These are phyloP conservation scores for Calonectria hongkongensis DNA, from an alignment of 2,329 filamentous ascomycete species.

Conservation along the genomic window DNA sequence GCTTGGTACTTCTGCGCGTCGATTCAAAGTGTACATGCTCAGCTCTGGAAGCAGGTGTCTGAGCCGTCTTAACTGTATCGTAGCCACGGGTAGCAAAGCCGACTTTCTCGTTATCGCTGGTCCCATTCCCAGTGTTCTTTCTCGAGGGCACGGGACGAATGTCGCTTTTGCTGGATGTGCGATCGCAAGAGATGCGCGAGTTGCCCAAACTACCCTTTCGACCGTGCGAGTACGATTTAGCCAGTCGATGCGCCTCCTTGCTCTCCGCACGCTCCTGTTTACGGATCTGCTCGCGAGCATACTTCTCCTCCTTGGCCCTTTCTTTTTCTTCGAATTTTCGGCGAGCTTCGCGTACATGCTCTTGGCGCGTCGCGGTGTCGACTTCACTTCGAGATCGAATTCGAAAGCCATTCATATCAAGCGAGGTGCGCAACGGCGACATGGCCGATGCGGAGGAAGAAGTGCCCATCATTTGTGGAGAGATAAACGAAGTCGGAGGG, in stretches of 20 bases:
- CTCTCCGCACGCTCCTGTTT: conserved; percentile 75
- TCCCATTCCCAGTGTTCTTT: conserved; percentile 52
- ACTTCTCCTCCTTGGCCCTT: conserved; percentile 77
- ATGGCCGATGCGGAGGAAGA: conserved; percentile 61
- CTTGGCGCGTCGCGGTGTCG: conserved; percentile 71
- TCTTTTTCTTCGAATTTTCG: conserved; percentile 79
- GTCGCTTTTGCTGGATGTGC: conserved; percentile 57
- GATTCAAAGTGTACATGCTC: conserved; percentile 67
- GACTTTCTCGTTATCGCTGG: conserved; percentile 63
- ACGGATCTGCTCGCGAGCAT: conserved; percentile 74
- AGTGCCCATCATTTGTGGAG: conserved; percentile 51
- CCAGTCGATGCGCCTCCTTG: conserved; percentile 72
- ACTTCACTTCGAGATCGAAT: conserved; percentile 77
- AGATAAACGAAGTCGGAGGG: conserved; percentile 54
- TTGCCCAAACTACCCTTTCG: conserved; percentile 62
- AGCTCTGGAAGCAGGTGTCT: conserved; percentile 56
- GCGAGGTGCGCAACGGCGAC: conserved; percentile 74
- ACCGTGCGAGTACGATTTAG: conserved; percentile 66
- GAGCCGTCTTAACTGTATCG: conserved; percentile 62
- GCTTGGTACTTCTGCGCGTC: conserved; percentile 70
- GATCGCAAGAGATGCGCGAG: conserved; percentile 59
- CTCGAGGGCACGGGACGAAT: conserved; percentile 55
- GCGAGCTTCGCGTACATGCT: conserved; percentile 76
- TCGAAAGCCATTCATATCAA: conserved; percentile 75
- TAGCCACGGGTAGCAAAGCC: conserved; percentile 68